phyloP scores from a whole-genome alignment of 331 rosid genomes.

The Cucumis variabilis region DNA sequence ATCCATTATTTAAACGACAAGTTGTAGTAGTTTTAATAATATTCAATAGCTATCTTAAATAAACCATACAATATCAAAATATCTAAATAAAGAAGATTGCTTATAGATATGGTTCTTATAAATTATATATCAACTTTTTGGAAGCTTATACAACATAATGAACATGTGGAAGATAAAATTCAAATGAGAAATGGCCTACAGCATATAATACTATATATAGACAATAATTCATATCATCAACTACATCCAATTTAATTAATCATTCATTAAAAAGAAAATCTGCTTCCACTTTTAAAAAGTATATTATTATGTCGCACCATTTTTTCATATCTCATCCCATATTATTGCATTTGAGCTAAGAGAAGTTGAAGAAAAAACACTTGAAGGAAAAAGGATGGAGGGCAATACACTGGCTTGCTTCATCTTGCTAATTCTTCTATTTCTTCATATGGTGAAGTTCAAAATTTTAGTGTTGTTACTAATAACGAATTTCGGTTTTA shows the following conservation, averaged over 20 bases:
- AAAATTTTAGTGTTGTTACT: background rate
- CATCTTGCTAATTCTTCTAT: slow-evolving; percentile 21
- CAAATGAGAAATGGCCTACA: slow-evolving; percentile 3
- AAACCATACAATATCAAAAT: background rate
- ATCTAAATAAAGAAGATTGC: background rate
- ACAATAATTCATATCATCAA: background rate
- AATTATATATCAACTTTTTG: background rate
- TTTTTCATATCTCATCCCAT: background rate
- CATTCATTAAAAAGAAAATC: background rate
- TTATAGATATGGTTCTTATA: background rate
- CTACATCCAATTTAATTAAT: no score
- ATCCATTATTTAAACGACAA: background rate
- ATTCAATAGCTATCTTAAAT: background rate
- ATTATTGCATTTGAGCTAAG: background rate
- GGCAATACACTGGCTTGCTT: background rate
- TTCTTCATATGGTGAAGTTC: background rate
- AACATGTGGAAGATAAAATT: no score
- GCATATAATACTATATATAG: background rate
- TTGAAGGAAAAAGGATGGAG: background rate
- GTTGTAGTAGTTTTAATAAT: background rate
- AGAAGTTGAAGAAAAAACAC: slow-evolving; percentile 8
- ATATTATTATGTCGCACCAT: background rate
- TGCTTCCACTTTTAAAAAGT: background rate
- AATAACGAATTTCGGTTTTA: no score
- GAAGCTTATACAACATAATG: background rate